These are phyloP conservation scores for Litsea cubeba DNA, from an alignment of 164 flowering plant genomes.

Conservation along the genomic window DNA sequence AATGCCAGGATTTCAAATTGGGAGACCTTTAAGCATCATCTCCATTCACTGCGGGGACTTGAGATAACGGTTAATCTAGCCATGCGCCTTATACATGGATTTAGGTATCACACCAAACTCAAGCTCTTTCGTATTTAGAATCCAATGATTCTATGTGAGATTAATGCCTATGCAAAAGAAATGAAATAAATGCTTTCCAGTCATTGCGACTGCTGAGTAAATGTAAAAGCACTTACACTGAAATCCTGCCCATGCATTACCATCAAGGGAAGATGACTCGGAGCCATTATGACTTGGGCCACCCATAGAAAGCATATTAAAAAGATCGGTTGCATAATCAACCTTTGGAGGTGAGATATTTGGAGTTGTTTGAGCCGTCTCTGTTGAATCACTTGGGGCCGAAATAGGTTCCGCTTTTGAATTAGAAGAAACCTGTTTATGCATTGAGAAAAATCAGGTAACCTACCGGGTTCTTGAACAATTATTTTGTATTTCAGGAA, in stretches of 20 bases:
- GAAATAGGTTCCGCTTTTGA: constrained; percentile 32
- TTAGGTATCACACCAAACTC: not conserved
- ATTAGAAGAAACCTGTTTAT: constrained; percentile 36
- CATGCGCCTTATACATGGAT: not conserved
- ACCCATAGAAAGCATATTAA: constrained; percentile 84
- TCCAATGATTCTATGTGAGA: not conserved
- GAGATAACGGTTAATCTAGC: not conserved
- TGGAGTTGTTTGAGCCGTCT: constrained; percentile 25
- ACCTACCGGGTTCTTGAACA: not conserved
- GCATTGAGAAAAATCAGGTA: not conserved
- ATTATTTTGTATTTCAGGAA: not conserved
- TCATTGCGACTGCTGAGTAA: not conserved
- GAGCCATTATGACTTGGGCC: constrained; percentile 53
- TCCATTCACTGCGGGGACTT: not conserved
- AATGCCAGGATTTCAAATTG: too few species aligned
- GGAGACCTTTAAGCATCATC: not conserved
- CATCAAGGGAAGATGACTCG: constrained; percentile 52
- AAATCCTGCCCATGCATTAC: constrained; percentile 83
- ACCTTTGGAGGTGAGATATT: constrained; percentile 53
- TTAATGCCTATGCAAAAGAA: not conserved
- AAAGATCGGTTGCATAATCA: constrained; percentile 85
- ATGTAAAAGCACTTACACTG: constrained; percentile 52
- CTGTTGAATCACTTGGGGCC: constrained; percentile 3
- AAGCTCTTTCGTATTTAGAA: too few species aligned
- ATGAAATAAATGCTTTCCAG: not conserved